Conservation (phyloP, 768 basidiomycete species). For the Asterophora lycoperdoides region DNA sequence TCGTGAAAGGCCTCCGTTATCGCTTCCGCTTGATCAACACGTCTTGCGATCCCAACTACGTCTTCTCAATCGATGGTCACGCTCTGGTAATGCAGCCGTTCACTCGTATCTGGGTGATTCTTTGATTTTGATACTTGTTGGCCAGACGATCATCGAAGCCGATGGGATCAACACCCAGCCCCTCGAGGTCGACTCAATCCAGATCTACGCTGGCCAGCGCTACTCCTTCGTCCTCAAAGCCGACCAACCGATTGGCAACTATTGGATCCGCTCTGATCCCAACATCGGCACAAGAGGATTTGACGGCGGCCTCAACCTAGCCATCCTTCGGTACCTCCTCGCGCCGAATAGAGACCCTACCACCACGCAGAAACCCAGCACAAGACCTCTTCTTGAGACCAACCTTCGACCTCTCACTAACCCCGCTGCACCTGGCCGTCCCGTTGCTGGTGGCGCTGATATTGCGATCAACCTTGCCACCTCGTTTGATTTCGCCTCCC, state of each 20-base stretch:
- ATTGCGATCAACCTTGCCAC: constrained; percentile 23
- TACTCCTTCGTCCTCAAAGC: constrained; percentile 41
- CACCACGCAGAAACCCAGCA: no score
- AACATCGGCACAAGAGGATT: constrained; percentile 24
- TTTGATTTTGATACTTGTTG: no score
- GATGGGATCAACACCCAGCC: constrained; percentile 35
- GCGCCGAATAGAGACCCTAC: no score
- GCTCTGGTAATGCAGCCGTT: constrained; percentile 11
- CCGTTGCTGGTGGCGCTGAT: no score
- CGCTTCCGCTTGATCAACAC: constrained; percentile 45
- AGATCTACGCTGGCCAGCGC: constrained; percentile 27
- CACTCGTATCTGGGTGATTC: no score
- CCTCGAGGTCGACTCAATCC: constrained; percentile 32
- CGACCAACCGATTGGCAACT: constrained; percentile 34
- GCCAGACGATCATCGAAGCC: constrained; percentile 32
- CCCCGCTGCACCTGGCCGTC: no score
- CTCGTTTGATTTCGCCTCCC: constrained; percentile 16
- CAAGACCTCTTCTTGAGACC: no score
- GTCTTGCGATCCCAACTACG: constrained; percentile 37
- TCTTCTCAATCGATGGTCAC: constrained; percentile 30
- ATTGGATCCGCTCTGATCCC: constrained; percentile 39
- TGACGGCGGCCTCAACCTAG: constrained; percentile 17
- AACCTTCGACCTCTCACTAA: no score
- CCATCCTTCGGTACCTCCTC: no score
- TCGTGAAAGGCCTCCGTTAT: constrained; percentile 35